Conservation (phyloP, 2,329 filamentous ascomycete species). For the Diaporthe amygdali region DNA sequence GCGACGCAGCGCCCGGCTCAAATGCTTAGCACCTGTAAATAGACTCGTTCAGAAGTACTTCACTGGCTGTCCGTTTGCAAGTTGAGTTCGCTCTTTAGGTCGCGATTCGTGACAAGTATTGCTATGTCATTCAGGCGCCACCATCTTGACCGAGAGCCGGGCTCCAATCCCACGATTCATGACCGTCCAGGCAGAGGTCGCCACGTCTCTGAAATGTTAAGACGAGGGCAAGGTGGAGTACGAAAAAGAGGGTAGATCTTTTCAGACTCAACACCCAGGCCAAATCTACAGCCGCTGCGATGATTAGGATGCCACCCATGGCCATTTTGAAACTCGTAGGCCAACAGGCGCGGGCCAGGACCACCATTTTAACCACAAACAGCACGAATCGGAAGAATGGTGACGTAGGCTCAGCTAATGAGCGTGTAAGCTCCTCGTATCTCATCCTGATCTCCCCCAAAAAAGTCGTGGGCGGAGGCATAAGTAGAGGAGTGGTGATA, state of each 20-base stretch:
- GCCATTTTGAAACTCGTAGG: slow-evolving; percentile 71
- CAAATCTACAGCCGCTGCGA: slow-evolving; percentile 72
- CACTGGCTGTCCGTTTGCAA: not conserved
- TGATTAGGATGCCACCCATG: slow-evolving; percentile 70
- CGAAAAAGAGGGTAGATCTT: slow-evolving; percentile 1
- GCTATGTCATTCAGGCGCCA: not conserved
- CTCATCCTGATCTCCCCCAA: slow-evolving; percentile 36
- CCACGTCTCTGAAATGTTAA: not conserved
- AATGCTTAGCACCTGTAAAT: not conserved
- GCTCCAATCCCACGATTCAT: slow-evolving; percentile 21
- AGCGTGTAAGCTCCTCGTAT: not conserved
- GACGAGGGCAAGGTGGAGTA: slow-evolving; percentile 17
- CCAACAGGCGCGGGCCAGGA: slow-evolving; percentile 71
- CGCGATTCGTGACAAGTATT: not conserved
- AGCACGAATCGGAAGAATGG: slow-evolving; percentile 59
- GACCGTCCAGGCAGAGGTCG: slow-evolving; percentile 16
- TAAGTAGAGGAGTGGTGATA: slow-evolving; percentile 49
- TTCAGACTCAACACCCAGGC: slow-evolving; percentile 21
- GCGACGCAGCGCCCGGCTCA: not conserved
- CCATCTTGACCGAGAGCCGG: not conserved
- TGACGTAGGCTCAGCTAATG: slow-evolving; percentile 9
- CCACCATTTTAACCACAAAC: slow-evolving; percentile 72
- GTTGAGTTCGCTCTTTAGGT: not conserved
- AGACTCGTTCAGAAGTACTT: not conserved
- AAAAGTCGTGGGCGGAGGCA: slow-evolving; percentile 52